These are phyloP conservation scores for Diaporthe amygdali DNA, from an alignment of 2,329 filamentous ascomycete species.

Conservation along the genomic window DNA sequence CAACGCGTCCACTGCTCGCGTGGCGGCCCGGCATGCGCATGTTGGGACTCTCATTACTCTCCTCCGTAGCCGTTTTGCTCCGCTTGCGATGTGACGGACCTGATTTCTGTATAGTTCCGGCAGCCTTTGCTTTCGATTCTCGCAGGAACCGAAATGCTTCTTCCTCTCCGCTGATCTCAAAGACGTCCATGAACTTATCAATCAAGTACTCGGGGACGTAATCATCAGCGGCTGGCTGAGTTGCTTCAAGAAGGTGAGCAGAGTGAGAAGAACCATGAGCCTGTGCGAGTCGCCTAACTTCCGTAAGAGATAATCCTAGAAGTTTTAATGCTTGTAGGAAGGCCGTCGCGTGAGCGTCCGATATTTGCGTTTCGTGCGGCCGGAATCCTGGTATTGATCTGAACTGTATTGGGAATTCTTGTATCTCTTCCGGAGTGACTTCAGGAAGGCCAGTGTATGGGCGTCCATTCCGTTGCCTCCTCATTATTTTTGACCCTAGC, in stretches of 20 bases:
- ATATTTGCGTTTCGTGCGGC: not conserved
- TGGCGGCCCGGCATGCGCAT: too few relatives aligned
- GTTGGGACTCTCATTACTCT: too few relatives aligned
- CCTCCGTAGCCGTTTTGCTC: not conserved
- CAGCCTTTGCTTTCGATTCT: not conserved
- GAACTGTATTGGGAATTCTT: not conserved
- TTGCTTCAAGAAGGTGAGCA: not conserved
- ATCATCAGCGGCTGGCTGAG: not conserved
- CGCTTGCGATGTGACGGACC: not conserved
- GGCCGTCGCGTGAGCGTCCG: not conserved
- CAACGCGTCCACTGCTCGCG: too few relatives aligned
- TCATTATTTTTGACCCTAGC: not conserved
- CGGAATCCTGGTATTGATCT: not conserved
- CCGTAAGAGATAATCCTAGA: not conserved
- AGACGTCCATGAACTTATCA: not conserved
- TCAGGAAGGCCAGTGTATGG: not conserved
- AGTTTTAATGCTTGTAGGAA: not conserved
- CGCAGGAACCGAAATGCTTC: not conserved
- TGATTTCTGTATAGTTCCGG: not conserved
- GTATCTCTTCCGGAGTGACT: not conserved
- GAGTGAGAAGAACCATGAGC: not conserved
- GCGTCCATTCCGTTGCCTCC: not conserved
- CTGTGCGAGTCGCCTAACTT: not conserved
- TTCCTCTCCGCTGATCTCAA: not conserved
- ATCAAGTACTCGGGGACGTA: slow-evolving; percentile 9